Evolutionary conservation across 192 early-diverging fungal genomes (phyloP).

Genomic region (Coemansia sp.): DNA sequence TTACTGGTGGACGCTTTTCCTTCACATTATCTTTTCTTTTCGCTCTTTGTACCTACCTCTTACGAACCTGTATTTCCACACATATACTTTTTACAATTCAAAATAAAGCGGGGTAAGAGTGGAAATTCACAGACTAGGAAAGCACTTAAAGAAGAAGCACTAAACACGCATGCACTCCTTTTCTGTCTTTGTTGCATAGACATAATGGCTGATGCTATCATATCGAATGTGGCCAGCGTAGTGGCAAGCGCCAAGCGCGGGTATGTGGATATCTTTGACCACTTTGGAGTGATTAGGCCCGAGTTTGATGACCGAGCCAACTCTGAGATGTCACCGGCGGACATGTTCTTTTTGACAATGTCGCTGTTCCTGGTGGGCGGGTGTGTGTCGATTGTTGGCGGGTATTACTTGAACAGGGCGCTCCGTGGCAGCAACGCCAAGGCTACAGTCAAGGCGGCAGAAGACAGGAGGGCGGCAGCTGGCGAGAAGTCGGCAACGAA

Average conservation of each 20-base stretch:
- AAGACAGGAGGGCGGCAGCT: conserved; percentile 15
- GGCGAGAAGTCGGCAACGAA: conserved; percentile 6
- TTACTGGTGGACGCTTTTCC: neutral
- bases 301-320: conserved; percentile 49
- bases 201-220: conserved; percentile 42
- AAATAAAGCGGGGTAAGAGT: neutral
- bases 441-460: conserved; percentile 26
- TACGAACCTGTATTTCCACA: neutral
- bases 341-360: conserved; percentile 53
- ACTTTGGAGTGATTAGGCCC: conserved; percentile 48
- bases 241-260: conserved; percentile 23
- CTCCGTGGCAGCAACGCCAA: conserved; percentile 35
- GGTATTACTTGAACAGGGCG: conserved; percentile 51
- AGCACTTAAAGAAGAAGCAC: no score
- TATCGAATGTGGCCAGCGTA: conserved; percentile 32
- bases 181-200: neutral
- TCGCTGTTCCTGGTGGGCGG: conserved; percentile 53
- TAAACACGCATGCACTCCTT: neutral
- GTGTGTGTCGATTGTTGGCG: conserved; percentile 50
- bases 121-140: no score
- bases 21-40: neutral
- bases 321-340: conserved; percentile 52
- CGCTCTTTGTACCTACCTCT: neutral
- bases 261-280: conserved; percentile 39
- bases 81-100: neutral